Percentiles rank a stretch among this genome's conserved stretches.
These are phyloP conservation scores for Fusarium napiforme DNA, from an alignment of 2,329 filamentous ascomycete species.

Conservation along the genomic window DNA sequence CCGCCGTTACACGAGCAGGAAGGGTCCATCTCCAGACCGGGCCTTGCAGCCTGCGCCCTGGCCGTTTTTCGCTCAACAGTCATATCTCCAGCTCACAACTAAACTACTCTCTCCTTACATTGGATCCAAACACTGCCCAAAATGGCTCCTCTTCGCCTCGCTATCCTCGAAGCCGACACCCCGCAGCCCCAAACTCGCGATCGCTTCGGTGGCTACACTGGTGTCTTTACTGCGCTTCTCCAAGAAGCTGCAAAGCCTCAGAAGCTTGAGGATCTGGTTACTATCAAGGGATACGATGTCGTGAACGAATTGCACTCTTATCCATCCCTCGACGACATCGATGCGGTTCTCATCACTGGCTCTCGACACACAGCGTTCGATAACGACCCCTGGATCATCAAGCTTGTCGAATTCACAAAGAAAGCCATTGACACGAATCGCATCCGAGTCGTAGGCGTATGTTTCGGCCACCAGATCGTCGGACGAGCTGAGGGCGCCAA, in stretches of 20 bases:
- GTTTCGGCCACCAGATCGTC: conserved; percentile 62
- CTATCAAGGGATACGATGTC: conserved; percentile 76
- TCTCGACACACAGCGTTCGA: conserved; percentile 66
- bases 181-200: conserved; percentile 72
- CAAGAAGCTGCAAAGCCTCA: conserved; percentile 60
- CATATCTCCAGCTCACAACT: conserved; percentile 5
- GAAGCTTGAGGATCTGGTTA: conserved; percentile 58
- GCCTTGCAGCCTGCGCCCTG: conserved; percentile 7
- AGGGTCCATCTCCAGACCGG: conserved; percentile 23
- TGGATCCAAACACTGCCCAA: conserved; percentile 3
- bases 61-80: conserved; percentile 11
- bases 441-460: conserved; percentile 70
- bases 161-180: conserved; percentile 88
- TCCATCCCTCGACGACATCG: conserved; percentile 77
- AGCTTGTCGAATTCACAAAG: conserved; percentile 53
- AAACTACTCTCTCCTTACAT: neutral
- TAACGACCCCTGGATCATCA: conserved; percentile 57
- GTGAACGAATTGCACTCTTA: conserved; percentile 73
- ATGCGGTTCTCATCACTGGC: conserved; percentile 86
- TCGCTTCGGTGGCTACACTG: conserved; percentile 78
- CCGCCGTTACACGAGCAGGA: conserved; percentile 24
- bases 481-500: conserved; percentile 54
- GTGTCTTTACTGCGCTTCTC: conserved; percentile 73
- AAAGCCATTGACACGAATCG: conserved; percentile 51
- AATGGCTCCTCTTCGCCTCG: conserved; percentile 74